Conservation (phyloP, 331 rosid species). For the Rhamnella rubrinervis region DNA sequence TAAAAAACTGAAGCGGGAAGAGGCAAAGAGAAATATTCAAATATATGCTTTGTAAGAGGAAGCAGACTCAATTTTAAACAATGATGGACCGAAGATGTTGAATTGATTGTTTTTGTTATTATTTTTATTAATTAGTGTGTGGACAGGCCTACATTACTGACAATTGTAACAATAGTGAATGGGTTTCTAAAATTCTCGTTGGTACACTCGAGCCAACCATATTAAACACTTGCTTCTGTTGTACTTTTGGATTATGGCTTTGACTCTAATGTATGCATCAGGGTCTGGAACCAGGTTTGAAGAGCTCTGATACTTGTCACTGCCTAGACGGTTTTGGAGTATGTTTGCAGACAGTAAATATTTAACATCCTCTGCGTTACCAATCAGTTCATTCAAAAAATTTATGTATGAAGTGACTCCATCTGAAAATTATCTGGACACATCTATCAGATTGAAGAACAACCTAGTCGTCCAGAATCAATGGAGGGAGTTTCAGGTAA, state of each 20-base stretch:
- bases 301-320: constrained; percentile 19
- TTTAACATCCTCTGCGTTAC: constrained; percentile 18
- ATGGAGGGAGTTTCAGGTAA: constrained; percentile 13
- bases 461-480: constrained; percentile 12
- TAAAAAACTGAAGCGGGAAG: too few relatives aligned
- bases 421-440: constrained; percentile 3
- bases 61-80: too few relatives aligned
- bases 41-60: too few relatives aligned
- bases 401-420: constrained; percentile 13
- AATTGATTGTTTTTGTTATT: too few relatives aligned
- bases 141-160: too few relatives aligned
- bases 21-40: too few relatives aligned
- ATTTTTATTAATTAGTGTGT: too few relatives aligned
- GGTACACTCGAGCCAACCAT: constrained; percentile 13
- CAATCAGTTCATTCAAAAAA: constrained; percentile 27
- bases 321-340: constrained; percentile 16
- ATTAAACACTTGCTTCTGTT: neutral
- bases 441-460: constrained; percentile 20
- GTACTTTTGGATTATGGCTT: neutral
- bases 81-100: too few relatives aligned
- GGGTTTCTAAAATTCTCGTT: constrained; percentile 21
- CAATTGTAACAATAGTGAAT: neutral
- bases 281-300: constrained; percentile 20
- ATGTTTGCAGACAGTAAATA: neutral
- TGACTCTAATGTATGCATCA: neutral